These are phyloP conservation scores for Xylaria castorea DNA, from an alignment of 495 filamentous ascomycete genomes.

Conservation along the genomic window DNA sequence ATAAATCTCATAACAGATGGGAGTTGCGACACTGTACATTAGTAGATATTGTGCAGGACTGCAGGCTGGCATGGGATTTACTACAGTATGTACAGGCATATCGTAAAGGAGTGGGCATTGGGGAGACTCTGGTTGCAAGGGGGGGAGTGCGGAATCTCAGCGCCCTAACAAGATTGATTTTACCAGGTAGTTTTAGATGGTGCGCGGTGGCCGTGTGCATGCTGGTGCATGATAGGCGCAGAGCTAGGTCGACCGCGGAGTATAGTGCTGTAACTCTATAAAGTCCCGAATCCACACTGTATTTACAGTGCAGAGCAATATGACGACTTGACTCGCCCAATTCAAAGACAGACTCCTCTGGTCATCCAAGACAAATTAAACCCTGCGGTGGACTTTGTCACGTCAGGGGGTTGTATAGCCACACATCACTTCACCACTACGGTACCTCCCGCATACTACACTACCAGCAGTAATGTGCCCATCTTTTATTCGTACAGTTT, in stretches of 20 bases:
- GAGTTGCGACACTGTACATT: neutral
- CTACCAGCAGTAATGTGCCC: slow-evolving; percentile 3
- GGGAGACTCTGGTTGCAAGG: neutral
- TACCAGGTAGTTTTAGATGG: too few relatives aligned
- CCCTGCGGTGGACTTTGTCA: slow-evolving; percentile 31
- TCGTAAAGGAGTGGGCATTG: slow-evolving; percentile 5
- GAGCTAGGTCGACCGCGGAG: neutral
- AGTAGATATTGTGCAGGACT: neutral
- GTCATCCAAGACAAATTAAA: slow-evolving; percentile 29
- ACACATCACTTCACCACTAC: slow-evolving; percentile 10
- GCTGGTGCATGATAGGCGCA: neutral
- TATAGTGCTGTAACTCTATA: neutral
- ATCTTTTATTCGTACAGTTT: slow-evolving; percentile 7
- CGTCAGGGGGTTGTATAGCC: slow-evolving; percentile 19
- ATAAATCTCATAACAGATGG: neutral
- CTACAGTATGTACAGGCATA: neutral
- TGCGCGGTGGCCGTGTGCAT: neutral
- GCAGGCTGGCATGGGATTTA: neutral
- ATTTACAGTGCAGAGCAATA: slow-evolving; percentile 12
- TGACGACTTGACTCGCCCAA: neutral
- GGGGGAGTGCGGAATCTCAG: slow-evolving; percentile 24
- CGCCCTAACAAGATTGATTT: slow-evolving; percentile 13
- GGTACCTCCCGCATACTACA: slow-evolving; percentile 8
- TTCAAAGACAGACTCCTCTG: slow-evolving; percentile 12
- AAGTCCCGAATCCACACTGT: neutral